Evolutionary conservation across 1,139 yeast genomes (phyloP).

Genomic region (Debaryomycetaceae sp.): DNA sequence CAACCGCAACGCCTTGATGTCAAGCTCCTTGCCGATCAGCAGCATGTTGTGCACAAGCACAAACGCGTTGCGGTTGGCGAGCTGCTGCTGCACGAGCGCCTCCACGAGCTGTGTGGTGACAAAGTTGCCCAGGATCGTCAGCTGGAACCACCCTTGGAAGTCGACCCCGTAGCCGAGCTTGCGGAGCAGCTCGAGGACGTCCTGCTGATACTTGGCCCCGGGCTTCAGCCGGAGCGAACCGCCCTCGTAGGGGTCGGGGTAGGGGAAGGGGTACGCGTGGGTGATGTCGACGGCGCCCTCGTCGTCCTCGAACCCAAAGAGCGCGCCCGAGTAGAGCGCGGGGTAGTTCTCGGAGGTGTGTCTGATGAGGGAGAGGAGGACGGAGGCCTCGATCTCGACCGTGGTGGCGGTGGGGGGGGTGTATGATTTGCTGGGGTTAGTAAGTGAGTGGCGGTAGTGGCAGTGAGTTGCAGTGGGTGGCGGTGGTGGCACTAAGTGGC

Average conservation of each 20-base stretch:
- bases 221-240: conserved; percentile 54
- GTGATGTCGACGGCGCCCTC: conserved; percentile 49
- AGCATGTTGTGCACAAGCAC: conserved; percentile 72
- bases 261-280: conserved; percentile 63
- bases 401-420: conserved; percentile 41
- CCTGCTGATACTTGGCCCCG: conserved; percentile 68
- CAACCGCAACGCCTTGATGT: conserved; percentile 67
- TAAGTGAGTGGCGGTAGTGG: conserved; percentile 5
- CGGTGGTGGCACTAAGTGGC: too few species aligned
- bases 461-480: too few species aligned
- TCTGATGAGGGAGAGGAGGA: conserved; percentile 65
- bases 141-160: conserved; percentile 80
- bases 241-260: conserved; percentile 52
- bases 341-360: conserved; percentile 72
- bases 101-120: conserved; percentile 65
- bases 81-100: conserved; percentile 62
- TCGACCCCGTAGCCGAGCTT: conserved; percentile 67
- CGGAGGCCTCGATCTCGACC: conserved; percentile 53
- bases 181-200: conserved; percentile 58
- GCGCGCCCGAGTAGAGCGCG: conserved; percentile 66
- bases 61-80: conserved; percentile 60
- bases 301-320: conserved; percentile 70
- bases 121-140: conserved; percentile 65
- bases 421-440: conserved; percentile 17
- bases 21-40: conserved; percentile 59